phyloP scores from a whole-genome alignment of 176 grass and related monocot species.

The Pontederia paniculata region DNA sequence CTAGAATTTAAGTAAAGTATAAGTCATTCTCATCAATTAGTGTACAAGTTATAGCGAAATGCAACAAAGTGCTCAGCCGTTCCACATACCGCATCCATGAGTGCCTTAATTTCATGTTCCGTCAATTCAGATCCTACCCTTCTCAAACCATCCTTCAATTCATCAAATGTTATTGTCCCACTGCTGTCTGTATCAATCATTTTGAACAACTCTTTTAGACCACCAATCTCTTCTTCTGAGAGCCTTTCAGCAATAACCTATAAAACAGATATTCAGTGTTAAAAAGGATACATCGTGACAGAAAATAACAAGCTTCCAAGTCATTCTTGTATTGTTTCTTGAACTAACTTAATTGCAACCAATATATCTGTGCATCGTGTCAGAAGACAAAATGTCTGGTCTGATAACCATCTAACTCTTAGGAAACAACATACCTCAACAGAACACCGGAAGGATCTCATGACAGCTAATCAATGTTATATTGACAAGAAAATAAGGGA shows the following conservation, averaged over 20 bases:
- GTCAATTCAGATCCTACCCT: constrained; percentile 11
- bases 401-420: too few relatives aligned
- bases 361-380: too few relatives aligned
- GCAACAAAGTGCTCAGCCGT: background rate
- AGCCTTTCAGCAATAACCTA: constrained; percentile 97
- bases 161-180: constrained; percentile 23
- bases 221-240: constrained; percentile 59
- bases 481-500: too few relatives aligned
- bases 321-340: too few relatives aligned
- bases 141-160: constrained; percentile 15
- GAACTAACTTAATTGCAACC: too few relatives aligned
- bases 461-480: too few relatives aligned
- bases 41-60: background rate
- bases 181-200: constrained; percentile 16
- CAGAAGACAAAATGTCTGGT: too few relatives aligned
- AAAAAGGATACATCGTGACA: too few relatives aligned
- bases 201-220: constrained; percentile 15
- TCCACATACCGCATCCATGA: constrained; percentile 71
- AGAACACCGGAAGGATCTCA: too few relatives aligned
- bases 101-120: constrained; percentile 67
- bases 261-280: constrained; percentile 1
- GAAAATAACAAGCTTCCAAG: too few relatives aligned
- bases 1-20: background rate
- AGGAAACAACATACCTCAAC: too few relatives aligned
- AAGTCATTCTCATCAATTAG: background rate